phyloP scores from a whole-genome alignment of 257 asterid genomes.

The Solanum boliviense region DNA sequence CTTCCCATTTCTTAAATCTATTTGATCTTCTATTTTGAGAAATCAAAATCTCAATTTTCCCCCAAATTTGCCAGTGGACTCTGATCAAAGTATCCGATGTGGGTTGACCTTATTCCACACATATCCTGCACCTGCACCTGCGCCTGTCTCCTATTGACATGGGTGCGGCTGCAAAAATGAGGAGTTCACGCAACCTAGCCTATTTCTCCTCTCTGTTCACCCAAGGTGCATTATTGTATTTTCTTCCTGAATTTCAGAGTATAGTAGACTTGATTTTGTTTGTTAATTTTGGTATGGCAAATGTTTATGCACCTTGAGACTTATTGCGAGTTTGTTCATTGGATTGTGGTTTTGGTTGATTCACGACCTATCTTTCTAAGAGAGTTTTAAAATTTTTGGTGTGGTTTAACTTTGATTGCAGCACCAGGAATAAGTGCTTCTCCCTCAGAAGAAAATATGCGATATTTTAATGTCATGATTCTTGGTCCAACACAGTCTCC shows the following conservation, averaged over 20 bases:
- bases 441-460: slow-evolving; percentile 97
- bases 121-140: neutral
- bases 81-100: neutral
- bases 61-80: neutral
- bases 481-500: slow-evolving; percentile 99
- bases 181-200: neutral
- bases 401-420: slow-evolving; percentile 29
- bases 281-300: neutral
- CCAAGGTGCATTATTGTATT: neutral
- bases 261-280: neutral
- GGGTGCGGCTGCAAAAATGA: neutral
- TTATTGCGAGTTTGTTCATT: neutral
- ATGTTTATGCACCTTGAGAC: neutral
- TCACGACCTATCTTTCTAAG: neutral
- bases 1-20: neutral
- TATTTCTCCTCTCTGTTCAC: neutral
- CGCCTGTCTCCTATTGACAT: neutral
- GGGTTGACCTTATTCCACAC: neutral
- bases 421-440: slow-evolving; percentile 99
- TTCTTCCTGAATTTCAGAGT: neutral
- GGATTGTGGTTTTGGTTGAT: neutral
- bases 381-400: neutral
- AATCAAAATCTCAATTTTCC: neutral
- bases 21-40: neutral
- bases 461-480: slow-evolving; percentile 95